Evolutionary conservation across 208 protist genomes (phyloP).

Genomic region (Trypanosoma lewisi): DNA sequence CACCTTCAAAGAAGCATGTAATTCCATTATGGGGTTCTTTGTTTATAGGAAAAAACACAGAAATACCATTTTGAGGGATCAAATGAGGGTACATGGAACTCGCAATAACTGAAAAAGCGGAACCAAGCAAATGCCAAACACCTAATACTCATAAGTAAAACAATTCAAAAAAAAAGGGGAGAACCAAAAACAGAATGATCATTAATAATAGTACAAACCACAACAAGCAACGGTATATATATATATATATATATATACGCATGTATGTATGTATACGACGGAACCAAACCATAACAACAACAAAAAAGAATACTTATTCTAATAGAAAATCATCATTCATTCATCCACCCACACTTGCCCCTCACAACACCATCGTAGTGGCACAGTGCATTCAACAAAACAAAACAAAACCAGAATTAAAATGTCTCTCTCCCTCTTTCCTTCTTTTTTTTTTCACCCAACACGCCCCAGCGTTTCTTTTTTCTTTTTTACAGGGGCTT

Average conservation of each 20-base stretch:
- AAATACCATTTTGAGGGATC: neutral
- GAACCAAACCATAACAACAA: neutral
- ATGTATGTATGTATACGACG: neutral
- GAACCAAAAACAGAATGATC: neutral
- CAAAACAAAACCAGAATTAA: no score
- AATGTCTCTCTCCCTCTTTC: no score
- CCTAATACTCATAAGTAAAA: slow-evolving; percentile 16
- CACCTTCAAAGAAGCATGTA: neutral
- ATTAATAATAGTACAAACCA: neutral
- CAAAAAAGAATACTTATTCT: neutral
- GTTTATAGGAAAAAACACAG: slow-evolving; percentile 11
- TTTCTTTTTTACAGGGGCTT: neutral
- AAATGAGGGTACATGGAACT: neutral
- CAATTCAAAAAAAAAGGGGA: slow-evolving; percentile 13
- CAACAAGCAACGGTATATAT: neutral
- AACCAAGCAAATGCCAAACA: slow-evolving; percentile 11
- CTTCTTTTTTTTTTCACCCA: neutral
- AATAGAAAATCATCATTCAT: no score
- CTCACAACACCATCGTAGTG: no score
- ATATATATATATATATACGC: neutral
- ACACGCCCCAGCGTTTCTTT: no score
- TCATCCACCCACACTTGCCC: no score
- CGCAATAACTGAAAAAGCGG: neutral
- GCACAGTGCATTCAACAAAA: no score
- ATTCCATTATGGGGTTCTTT: neutral